Base-by-base conservation (phyloP, 1,284 basidiomycete species). In the Fistulinella staudtii region DNA sequence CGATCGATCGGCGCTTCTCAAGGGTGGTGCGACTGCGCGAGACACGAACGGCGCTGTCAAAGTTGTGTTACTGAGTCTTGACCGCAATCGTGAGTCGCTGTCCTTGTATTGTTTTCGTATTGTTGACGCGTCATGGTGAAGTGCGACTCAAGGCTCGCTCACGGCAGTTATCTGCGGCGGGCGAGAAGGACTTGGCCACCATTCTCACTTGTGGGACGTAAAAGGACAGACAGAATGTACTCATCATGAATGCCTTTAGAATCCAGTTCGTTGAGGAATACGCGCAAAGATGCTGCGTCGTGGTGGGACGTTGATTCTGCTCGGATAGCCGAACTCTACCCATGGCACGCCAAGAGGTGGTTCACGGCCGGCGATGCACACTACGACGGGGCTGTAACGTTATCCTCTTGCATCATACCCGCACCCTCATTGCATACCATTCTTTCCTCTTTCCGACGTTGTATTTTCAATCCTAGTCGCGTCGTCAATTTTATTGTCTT, bases 11-110 rank as follows among this genome's bases (percentile, higher is more conserved):
- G 70, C 71, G 15, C 69, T 91, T 61, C 73, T 95, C 41, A 78
- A 79, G 41, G 65, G 64, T 21, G 57, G 58, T 28, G 57, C 54
- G 11, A 52, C 57, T 8, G 51, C 61, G 3, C 57, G 63, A 36
- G 70, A 73, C 27, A 63, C 65, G 15, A 63, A 70, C 27, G 67
- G 65, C 42, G 79, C 83, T 27, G 79, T 84, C 28, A 93, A 92
- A 68, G 93, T 95, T 33, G 82, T 94, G 1, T 69, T 99, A 30
- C 74, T 98, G 36, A 95, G 86, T 55, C 79, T 95, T 51, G 95
- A 99, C 68, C 82, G 93, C 25, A 96, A 95, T 77, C 65, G 87
- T 89, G 56, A 70, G 87, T 79, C 9, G n/a, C 42, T 41, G 37
- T 43, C 8, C 17, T 24, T 17, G 25, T 15, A 17, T 37, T 6